Percentiles rank a stretch among this genome's conserved stretches.
Evolutionary conservation across 345 rosid species (phyloP).

Genomic region (Pistacia atlantica): DNA sequence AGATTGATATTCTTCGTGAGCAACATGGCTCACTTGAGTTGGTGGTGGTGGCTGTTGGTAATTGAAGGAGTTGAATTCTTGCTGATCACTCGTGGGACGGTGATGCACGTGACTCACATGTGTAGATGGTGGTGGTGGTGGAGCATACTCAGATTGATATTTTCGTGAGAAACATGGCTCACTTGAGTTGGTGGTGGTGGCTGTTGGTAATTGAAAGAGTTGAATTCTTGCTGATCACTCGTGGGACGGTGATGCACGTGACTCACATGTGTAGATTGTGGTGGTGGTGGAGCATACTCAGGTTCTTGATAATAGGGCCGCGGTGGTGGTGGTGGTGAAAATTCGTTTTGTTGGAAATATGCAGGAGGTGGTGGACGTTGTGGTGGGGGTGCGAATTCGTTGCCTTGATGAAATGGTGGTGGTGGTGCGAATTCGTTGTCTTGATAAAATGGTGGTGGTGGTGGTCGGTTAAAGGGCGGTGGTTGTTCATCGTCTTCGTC

Average conservation of each 20-base stretch:
- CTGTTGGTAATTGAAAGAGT: conserved; percentile 6
- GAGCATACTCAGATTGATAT: conserved; percentile 13
- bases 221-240: conserved; percentile 14
- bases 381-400: conserved; percentile 24
- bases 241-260: conserved; percentile 31
- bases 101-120: conserved; percentile 48
- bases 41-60: conserved; percentile 28
- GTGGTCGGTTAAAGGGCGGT: conserved; percentile 32
- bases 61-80: conserved; percentile 1
- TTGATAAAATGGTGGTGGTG: conserved; percentile 12
- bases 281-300: conserved; percentile 31
- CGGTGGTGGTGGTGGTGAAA: conserved; percentile 30
- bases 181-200: conserved; percentile 30
- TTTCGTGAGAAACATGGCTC: conserved; percentile 42
- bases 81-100: conserved; percentile 10
- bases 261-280: conserved; percentile 42
- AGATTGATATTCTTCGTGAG: conserved; percentile 35
- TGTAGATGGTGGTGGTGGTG: conserved; percentile 39
- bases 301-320: conserved; percentile 22
- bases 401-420: conserved; percentile 7
- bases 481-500: conserved; percentile 34
- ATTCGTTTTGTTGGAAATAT: conserved; percentile 8
- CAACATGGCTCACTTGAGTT: conserved; percentile 31
- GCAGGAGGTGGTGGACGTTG: conserved; percentile 8
- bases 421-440: conserved; percentile 28